phyloP scores from a whole-genome alignment of 148 eudicot species.

The Silene conica region DNA sequence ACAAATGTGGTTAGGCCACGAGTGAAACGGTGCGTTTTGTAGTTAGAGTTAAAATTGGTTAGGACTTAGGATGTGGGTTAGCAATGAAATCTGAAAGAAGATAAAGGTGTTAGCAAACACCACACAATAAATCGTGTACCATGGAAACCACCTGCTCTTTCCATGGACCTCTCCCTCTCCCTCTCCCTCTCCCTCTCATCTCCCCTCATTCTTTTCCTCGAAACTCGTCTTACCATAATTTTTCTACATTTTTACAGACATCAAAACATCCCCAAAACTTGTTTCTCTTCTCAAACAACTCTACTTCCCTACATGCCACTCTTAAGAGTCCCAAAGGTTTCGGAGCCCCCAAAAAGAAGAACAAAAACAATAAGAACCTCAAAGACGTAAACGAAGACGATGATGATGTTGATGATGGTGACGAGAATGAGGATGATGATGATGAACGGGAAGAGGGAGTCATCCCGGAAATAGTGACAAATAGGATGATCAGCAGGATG shows the following conservation, averaged over 20 bases:
- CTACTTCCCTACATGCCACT: constrained; percentile 45
- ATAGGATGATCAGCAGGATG: constrained; percentile 83
- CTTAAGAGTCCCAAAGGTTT: constrained; percentile 65
- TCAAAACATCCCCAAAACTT: constrained; percentile 9
- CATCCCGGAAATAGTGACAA: constrained; percentile 89
- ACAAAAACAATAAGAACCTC: constrained; percentile 39
- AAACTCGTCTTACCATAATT: not conserved
- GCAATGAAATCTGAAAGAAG: constrained; percentile 8
- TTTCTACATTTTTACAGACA: not conserved
- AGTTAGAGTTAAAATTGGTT: not conserved
- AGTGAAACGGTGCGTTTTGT: no score
- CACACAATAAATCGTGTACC: constrained; percentile 7
- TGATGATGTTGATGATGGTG: constrained; percentile 36
- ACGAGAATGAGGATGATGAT: constrained; percentile 41
- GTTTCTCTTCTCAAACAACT: constrained; percentile 11
- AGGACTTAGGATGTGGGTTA: not conserved
- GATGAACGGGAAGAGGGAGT: constrained; percentile 49
- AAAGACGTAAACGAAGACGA: constrained; percentile 19
- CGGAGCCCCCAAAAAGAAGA: constrained; percentile 48
- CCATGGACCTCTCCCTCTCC: constrained; percentile 19
- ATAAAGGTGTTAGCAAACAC: constrained; percentile 11
- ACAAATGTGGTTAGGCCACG: no score
- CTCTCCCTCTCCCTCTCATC: constrained; percentile 13
- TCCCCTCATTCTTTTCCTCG: constrained; percentile 11
- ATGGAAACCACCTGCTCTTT: constrained; percentile 30